Conservation (phyloP, 306 rosid genomes). For the Rosa chinensis region DNA sequence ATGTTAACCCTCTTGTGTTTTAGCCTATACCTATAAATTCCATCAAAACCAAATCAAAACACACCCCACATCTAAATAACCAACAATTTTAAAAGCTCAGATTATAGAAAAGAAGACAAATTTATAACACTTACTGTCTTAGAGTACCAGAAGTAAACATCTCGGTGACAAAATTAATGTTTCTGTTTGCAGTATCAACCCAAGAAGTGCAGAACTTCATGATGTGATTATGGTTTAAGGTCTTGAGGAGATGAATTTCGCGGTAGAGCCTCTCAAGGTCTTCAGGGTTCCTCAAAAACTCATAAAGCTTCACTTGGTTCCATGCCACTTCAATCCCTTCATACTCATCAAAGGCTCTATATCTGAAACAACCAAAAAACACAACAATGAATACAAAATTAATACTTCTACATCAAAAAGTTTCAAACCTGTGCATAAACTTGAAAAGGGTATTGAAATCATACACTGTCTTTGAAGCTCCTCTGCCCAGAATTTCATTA, state of each 20-base stretch:
- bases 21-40: slow-evolving; percentile 63
- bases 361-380: slow-evolving; percentile 47
- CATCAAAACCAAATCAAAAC: slow-evolving; percentile 24
- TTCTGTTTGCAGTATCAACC: slow-evolving; percentile 79
- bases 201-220: slow-evolving; percentile 93
- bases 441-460: slow-evolving; percentile 27
- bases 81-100: background rate
- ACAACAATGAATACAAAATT: slow-evolving; percentile 14
- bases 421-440: background rate
- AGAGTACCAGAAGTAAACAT: slow-evolving; percentile 99
- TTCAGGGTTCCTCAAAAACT: slow-evolving; percentile 73
- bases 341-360: slow-evolving; percentile 90
- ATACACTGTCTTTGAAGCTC: slow-evolving; percentile 96
- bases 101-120: background rate
- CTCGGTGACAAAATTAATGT: slow-evolving; percentile 95
- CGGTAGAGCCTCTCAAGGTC: slow-evolving; percentile 82
- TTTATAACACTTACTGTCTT: slow-evolving; percentile 64
- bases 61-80: slow-evolving; percentile 25
- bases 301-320: slow-evolving; percentile 92
- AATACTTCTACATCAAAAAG: background rate
- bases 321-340: slow-evolving; percentile 99
- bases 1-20: slow-evolving; percentile 79
- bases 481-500: slow-evolving; percentile 93
- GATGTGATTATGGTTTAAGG: slow-evolving; percentile 76
- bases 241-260: slow-evolving; percentile 97